Evolutionary conservation across 306 rosid genomes (phyloP).

Genomic region (Leucaena leucocephala): DNA sequence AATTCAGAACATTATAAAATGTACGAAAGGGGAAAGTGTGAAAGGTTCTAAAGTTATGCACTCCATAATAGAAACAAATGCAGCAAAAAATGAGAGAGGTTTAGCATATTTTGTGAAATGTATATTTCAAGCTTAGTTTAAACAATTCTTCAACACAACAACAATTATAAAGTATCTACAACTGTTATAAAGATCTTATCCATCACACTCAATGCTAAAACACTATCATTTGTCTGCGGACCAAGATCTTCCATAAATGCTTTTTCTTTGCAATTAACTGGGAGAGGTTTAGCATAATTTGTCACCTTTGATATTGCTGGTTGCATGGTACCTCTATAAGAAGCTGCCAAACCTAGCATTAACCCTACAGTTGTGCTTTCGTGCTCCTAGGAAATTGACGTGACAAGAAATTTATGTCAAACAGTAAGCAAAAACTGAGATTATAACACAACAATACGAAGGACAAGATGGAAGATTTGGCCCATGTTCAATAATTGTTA

Average conservation of each 20-base stretch:
- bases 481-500: conserved; percentile 24
- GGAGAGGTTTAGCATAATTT: background rate
- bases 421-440: conserved; percentile 31
- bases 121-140: background rate
- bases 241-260: conserved; percentile 21
- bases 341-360: conserved; percentile 97
- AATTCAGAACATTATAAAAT: conserved; percentile 27
- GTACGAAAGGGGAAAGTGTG: conserved; percentile 14
- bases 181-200: conserved; percentile 16
- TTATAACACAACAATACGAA: conserved; percentile 26
- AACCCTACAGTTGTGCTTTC: conserved; percentile 91
- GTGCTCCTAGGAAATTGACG: conserved; percentile 67
- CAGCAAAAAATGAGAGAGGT: background rate
- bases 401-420: conserved; percentile 39
- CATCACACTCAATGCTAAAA: conserved; percentile 24
- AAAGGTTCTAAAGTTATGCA: conserved; percentile 31
- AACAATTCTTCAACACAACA: background rate
- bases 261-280: background rate
- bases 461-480: conserved; percentile 15
- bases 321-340: conserved; percentile 95
- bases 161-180: background rate
- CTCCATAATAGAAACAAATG: conserved; percentile 13
- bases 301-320: conserved; percentile 87
- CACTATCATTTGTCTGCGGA: background rate
- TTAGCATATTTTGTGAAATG: background rate